These are phyloP conservation scores for Saccharomyces hybrid DNA, from an alignment of 1,139 yeast species.

Conservation along the genomic window DNA sequence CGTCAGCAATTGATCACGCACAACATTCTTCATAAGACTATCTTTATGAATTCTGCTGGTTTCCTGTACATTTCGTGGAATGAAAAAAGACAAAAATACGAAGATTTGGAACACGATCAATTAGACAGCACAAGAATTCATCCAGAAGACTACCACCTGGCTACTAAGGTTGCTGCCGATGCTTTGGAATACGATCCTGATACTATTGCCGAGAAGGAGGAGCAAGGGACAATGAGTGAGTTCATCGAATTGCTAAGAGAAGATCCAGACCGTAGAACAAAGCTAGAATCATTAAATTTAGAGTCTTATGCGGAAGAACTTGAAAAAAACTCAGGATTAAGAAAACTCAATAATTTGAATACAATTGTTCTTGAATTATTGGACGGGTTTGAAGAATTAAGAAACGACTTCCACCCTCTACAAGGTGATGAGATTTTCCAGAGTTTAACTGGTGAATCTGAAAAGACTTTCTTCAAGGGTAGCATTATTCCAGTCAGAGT, in stretches of 20 bases:
- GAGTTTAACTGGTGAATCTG: constrained; percentile 82
- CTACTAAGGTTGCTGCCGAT: constrained; percentile 95
- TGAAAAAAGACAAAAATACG: constrained; percentile 38
- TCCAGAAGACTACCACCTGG: constrained; percentile 94
- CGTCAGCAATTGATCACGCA: constrained; percentile 69
- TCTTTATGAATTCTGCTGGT: constrained; percentile 88
- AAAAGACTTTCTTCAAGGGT: constrained; percentile 59
- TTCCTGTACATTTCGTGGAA: constrained; percentile 73
- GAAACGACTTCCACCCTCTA: constrained; percentile 64
- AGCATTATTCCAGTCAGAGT: constrained; percentile 69
- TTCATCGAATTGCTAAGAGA: constrained; percentile 73
- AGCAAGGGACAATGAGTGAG: constrained; percentile 56
- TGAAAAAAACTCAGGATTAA: constrained; percentile 47
- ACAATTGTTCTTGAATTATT: constrained; percentile 85
- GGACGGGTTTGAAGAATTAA: constrained; percentile 77
- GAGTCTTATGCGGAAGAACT: constrained; percentile 93
- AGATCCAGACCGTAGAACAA: constrained; percentile 50
- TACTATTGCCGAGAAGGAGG: constrained; percentile 73
- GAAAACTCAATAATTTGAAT: constrained; percentile 31
- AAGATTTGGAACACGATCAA: constrained; percentile 62
- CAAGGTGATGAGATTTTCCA: constrained; percentile 71
- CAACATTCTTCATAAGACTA: constrained; percentile 67
- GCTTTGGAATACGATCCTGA: constrained; percentile 95
- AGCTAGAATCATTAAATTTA: constrained; percentile 77
- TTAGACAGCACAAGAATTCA: constrained; percentile 94